These are phyloP conservation scores for Annulohypoxylon stygium DNA, from an alignment of 495 filamentous ascomycete species.

Conservation along the genomic window DNA sequence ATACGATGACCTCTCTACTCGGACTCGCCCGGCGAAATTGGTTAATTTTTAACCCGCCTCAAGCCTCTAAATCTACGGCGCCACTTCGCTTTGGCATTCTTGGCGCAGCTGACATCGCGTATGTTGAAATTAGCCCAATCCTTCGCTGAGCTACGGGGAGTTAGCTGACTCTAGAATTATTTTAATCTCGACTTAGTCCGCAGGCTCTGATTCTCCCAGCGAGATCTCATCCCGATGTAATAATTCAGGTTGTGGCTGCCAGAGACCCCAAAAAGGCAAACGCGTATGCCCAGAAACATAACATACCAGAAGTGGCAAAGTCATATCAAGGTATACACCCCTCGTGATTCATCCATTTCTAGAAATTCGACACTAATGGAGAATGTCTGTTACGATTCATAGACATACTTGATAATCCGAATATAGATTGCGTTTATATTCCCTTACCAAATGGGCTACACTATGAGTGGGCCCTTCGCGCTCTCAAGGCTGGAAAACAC, in stretches of 20 bases:
- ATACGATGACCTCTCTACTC: slow-evolving; percentile 47
- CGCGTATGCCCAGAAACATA: slow-evolving; percentile 68
- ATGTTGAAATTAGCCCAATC: slow-evolving; percentile 29
- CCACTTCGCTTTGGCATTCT: slow-evolving; percentile 62
- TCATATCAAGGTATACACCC: slow-evolving; percentile 59
- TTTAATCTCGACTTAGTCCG: slow-evolving; percentile 55
- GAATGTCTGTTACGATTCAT: not conserved
- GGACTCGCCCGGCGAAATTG: slow-evolving; percentile 49
- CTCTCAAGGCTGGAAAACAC: slow-evolving; percentile 68
- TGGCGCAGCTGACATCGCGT: slow-evolving; percentile 65
- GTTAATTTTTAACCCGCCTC: slow-evolving; percentile 50
- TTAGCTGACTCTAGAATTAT: not conserved
- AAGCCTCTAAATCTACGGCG: slow-evolving; percentile 51
- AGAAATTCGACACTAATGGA: not conserved
- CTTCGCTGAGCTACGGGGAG: not conserved
- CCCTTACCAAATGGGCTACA: slow-evolving; percentile 67
- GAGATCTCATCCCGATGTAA: slow-evolving; percentile 69
- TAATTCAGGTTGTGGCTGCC: slow-evolving; percentile 70
- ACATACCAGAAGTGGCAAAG: slow-evolving; percentile 66
- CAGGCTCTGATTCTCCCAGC: slow-evolving; percentile 69
- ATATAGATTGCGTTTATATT: slow-evolving; percentile 66
- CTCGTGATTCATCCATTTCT: not conserved
- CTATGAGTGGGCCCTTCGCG: slow-evolving; percentile 65
- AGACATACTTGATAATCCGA: slow-evolving; percentile 66
- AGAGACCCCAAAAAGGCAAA: slow-evolving; percentile 66